Base-by-base conservation (phyloP, 1,284 basidiomycete genomes). In the Veloporphyrellus conicus region DNA sequence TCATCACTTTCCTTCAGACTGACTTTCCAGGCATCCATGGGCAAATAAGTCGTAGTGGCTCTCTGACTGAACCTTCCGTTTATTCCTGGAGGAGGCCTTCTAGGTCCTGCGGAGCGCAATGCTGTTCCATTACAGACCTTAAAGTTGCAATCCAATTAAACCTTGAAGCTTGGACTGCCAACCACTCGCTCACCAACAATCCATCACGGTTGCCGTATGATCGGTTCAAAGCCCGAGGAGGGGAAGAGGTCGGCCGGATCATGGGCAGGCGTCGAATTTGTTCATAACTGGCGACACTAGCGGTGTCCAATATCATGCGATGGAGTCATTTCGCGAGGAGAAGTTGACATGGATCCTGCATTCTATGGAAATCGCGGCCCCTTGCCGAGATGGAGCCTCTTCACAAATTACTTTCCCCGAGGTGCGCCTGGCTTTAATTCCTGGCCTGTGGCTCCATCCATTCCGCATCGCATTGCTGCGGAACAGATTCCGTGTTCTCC, bases 241-340 rank as follows among this genome's bases (percentile, higher is more conserved):
- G 29, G 22, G 18, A 15, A 20, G 20, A 18, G 20, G 23, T 20
- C 56, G 61, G 61, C 49, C 58, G 61, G 58, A 60, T 53, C 59
- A 58, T 49, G 32, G 3, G 6, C 33, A 44, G 6, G 15, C 11
- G 39, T 43, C 46, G 11, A 5, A 20, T 35, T 31, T 43, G 41
- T 37, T 31, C 43, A 60, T 41, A 23, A 33, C 22, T 36, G 15
- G 27, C 28, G 27, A 45, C 27, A 36, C 46, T 41, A 31, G 29
- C 23, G 14, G 20, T n/a, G 20, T 19, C 31, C 4, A 32, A 28
- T 6, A 25, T 20, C 41, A 8, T 32, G 22, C 8, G 35, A 35
- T 19, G 7, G n/a, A 22, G 40, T 43, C 8, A 34, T 34, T 31
- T 37, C 18, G 27, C 44, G 31, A 46, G n/a, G 14, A 43, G 43